Conservation (phyloP, 495 filamentous ascomycete genomes). For the Xylaria curta region DNA sequence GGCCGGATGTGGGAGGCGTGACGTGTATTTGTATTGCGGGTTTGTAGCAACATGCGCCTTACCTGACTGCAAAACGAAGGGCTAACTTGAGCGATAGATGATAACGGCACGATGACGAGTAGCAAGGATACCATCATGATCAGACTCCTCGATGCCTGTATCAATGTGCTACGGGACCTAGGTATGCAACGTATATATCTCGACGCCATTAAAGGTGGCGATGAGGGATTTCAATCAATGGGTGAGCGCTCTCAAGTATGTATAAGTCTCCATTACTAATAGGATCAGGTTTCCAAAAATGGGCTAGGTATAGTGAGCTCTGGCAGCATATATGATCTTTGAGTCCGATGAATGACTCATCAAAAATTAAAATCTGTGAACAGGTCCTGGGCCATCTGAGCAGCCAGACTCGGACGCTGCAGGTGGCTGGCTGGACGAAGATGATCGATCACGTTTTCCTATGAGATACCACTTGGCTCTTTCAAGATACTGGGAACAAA, state of each 20-base stretch:
- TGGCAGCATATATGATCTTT: slow-evolving; percentile 45
- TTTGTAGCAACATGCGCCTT: slow-evolving; percentile 30
- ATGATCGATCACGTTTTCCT: background rate
- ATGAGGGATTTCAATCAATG: slow-evolving; percentile 54
- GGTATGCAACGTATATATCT: slow-evolving; percentile 53
- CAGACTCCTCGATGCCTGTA: slow-evolving; percentile 53
- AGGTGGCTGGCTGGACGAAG: background rate
- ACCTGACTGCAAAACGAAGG: slow-evolving; percentile 11
- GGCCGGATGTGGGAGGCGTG: slow-evolving; percentile 62
- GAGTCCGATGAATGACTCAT: slow-evolving; percentile 16
- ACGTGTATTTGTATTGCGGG: slow-evolving; percentile 66
- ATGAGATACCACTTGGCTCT: background rate
- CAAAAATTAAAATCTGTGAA: slow-evolving; percentile 2
- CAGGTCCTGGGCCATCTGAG: slow-evolving; percentile 1
- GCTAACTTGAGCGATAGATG: slow-evolving; percentile 40
- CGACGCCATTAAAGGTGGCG: slow-evolving; percentile 51
- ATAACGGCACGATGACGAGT: slow-evolving; percentile 41
- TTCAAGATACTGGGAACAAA: slow-evolving; percentile 7
- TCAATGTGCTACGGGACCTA: slow-evolving; percentile 43
- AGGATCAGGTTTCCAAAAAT: slow-evolving; percentile 53
- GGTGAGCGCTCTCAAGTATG: slow-evolving; percentile 40
- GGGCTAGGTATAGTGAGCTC: slow-evolving; percentile 55
- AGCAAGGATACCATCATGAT: slow-evolving; percentile 53
- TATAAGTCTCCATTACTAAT: background rate
- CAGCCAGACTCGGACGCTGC: background rate